Evolutionary conservation across 768 basidiomycete genomes (phyloP).

Genomic region (Harrya chromipes): DNA sequence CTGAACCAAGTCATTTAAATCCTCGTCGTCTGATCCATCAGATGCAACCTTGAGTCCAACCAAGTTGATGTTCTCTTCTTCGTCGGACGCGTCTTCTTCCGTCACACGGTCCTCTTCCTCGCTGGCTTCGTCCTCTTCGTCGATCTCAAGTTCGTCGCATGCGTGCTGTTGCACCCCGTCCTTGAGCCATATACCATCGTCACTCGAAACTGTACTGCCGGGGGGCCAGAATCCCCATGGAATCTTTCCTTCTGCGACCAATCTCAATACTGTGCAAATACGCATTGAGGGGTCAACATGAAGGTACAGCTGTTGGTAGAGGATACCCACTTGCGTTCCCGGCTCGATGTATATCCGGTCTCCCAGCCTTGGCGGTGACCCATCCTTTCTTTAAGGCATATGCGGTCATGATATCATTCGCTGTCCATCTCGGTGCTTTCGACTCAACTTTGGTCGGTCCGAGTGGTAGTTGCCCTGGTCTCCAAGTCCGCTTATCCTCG

Average conservation of each 20-base stretch:
- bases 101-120: conserved; percentile 24
- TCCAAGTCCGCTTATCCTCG: conserved; percentile 79
- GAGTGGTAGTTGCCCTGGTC: conserved; percentile 41
- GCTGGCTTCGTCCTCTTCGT: conserved; percentile 33
- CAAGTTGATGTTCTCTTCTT: conserved; percentile 3
- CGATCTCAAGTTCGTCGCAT: conserved; percentile 23
- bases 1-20: conserved; percentile 18
- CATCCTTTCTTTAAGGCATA: conserved; percentile 78
- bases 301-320: not conserved
- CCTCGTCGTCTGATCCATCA: conserved; percentile 21
- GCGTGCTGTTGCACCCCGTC: conserved; percentile 21
- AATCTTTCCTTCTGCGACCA: conserved; percentile 78
- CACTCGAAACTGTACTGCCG: conserved; percentile 31
- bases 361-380: conserved; percentile 87
- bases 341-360: conserved; percentile 85
- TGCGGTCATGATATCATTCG: conserved; percentile 78
- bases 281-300: not conserved
- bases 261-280: conserved; percentile 59
- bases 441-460: conserved; percentile 9
- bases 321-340: conserved; percentile 80
- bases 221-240: conserved; percentile 89
- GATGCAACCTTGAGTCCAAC: not conserved
- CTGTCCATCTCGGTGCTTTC: conserved; percentile 58
- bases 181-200: conserved; percentile 59
- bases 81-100: conserved; percentile 9